Evolutionary conservation across 768 basidiomycete genomes (phyloP).

Genomic region (Trametes cinnabarina): DNA sequence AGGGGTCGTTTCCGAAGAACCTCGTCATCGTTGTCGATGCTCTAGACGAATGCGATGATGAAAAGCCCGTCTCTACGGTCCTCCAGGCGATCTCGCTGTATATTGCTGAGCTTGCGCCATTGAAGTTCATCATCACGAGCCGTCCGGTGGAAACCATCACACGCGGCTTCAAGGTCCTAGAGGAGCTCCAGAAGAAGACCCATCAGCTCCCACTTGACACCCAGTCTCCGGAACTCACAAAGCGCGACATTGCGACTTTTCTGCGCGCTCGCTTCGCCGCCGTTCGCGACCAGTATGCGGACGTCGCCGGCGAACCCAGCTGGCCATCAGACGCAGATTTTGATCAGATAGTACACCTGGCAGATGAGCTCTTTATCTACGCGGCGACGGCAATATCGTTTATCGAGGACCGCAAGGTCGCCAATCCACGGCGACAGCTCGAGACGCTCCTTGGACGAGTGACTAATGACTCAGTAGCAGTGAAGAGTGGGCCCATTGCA

Average conservation of each 20-base stretch:
- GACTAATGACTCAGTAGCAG: too few species aligned
- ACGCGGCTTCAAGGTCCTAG: background rate
- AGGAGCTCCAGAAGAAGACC: background rate
- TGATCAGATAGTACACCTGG: background rate
- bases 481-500: background rate
- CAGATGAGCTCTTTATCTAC: slow-evolving; percentile 22
- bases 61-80: background rate
- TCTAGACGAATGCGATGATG: slow-evolving; percentile 19
- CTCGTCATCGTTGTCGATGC: slow-evolving; percentile 16
- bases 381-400: slow-evolving; percentile 22
- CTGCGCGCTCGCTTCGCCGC: background rate
- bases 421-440: background rate
- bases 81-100: background rate
- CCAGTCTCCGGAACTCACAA: background rate
- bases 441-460: background rate
- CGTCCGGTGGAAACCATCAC: slow-evolving; percentile 11
- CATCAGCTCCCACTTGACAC: background rate
- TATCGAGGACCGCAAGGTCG: slow-evolving; percentile 11
- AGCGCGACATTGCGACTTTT: background rate
- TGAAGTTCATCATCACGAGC: slow-evolving; percentile 20
- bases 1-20: background rate
- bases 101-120: background rate
- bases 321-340: slow-evolving; percentile 3
- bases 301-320: background rate
- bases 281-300: background rate